A percentile compares a stretch with the other conserved stretches of the same genome.
These are phyloP conservation scores for Lindgomyces ingoldianus DNA, from an alignment of 495 filamentous ascomycete species.

Conservation along the genomic window DNA sequence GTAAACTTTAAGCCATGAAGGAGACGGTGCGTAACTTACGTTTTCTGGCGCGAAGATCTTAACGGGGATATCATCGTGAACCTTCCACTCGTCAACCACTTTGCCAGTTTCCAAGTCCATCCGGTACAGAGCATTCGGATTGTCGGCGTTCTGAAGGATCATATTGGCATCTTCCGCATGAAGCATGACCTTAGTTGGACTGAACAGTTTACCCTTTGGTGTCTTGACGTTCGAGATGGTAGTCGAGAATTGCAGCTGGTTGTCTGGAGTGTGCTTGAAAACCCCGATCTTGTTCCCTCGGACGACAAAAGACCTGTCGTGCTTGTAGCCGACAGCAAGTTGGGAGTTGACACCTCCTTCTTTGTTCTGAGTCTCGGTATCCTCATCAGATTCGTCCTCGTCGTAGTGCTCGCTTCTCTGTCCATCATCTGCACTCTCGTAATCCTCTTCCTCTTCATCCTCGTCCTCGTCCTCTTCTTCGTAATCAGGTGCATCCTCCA, in stretches of 20 bases:
- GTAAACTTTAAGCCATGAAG: conserved; percentile 24
- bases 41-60: conserved; percentile 88
- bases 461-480: conserved; percentile 59
- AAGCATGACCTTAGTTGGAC: conserved; percentile 96
- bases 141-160: conserved; percentile 81
- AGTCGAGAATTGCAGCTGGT: conserved; percentile 93
- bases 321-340: conserved; percentile 96
- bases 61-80: conserved; percentile 96
- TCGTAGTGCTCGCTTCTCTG: conserved; percentile 79
- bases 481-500: conserved; percentile 73
- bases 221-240: conserved; percentile 96
- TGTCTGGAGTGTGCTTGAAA: conserved; percentile 93
- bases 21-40: conserved; percentile 52
- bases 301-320: conserved; percentile 95
- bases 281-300: conserved; percentile 97
- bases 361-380: conserved; percentile 65
- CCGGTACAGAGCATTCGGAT: conserved; percentile 90
- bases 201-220: conserved; percentile 82
- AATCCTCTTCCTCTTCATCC: conserved; percentile 61
- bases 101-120: conserved; percentile 99
- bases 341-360: conserved; percentile 92
- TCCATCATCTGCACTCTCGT: conserved; percentile 62
- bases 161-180: conserved; percentile 90
- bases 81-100: conserved; percentile 98
- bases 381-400: conserved; percentile 86